phyloP scores from a whole-genome alignment of 208 protist species.

The Leishmania aethiopica region DNA sequence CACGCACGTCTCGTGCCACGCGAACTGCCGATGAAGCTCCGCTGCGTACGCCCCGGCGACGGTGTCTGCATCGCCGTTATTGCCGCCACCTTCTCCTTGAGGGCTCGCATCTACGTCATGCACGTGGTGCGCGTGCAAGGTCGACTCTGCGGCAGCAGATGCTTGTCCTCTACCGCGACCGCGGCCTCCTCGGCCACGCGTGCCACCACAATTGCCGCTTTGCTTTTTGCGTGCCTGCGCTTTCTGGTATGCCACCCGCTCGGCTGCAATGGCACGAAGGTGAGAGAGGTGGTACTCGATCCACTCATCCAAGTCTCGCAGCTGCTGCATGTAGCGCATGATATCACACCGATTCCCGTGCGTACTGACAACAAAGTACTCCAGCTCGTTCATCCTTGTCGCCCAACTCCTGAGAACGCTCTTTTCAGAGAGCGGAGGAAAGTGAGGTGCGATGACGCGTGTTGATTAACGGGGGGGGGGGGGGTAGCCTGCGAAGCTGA shows the following conservation, averaged over 20 bases:
- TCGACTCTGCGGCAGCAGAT: not conserved
- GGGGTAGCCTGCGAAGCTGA: too few species aligned
- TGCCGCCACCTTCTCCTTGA: not conserved
- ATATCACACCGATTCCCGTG: constrained; percentile 61
- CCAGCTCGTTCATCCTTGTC: constrained; percentile 61
- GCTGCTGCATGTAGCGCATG: constrained; percentile 63
- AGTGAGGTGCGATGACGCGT: not conserved
- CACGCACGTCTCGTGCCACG: constrained; percentile 33
- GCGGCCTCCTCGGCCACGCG: not conserved
- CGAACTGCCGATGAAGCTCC: constrained; percentile 25
- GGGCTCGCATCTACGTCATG: constrained; percentile 8
- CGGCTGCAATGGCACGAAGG: constrained; percentile 44
- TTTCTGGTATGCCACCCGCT: constrained; percentile 20
- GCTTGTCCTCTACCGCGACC: not conserved
- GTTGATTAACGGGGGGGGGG: not conserved
- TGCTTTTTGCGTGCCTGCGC: not conserved
- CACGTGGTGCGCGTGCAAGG: not conserved
- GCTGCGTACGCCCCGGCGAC: constrained; percentile 1
- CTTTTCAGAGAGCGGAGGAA: not conserved
- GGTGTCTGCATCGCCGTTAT: not conserved
- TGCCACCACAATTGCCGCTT: not conserved
- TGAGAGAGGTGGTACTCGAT: constrained; percentile 58
- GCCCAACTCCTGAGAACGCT: not conserved
- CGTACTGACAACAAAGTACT: constrained; percentile 73
- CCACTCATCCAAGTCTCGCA: constrained; percentile 62